Evolutionary conservation across 192 early-diverging fungal genomes (phyloP).

Genomic region (Dimargaris xerosporica): DNA sequence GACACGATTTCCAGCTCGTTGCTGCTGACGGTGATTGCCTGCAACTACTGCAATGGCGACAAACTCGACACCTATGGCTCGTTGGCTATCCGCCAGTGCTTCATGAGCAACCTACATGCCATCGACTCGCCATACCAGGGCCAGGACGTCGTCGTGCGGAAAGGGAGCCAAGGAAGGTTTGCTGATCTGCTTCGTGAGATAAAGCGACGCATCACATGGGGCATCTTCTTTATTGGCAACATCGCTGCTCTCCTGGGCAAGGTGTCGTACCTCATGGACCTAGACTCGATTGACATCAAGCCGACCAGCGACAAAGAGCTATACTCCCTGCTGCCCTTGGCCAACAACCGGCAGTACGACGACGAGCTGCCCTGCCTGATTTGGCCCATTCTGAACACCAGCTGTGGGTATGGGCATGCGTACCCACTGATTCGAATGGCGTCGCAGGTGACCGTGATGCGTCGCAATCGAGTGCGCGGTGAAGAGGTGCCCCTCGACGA

Average conservation of each 20-base stretch:
- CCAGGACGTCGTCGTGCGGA: not conserved
- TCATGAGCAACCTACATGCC: not conserved
- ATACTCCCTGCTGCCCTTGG: not conserved
- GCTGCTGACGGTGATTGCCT: not conserved
- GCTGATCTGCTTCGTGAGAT: not conserved
- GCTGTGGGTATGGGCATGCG: too few species aligned
- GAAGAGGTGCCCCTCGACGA: not conserved
- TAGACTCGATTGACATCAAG: not conserved
- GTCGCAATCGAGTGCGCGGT: too few species aligned
- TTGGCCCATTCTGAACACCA: too few species aligned
- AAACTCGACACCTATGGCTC: conserved; percentile 2
- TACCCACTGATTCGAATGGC: too few species aligned
- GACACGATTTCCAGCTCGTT: conserved; percentile 1
- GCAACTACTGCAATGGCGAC: conserved; percentile 2
- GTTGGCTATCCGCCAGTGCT: not conserved
- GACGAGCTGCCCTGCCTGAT: too few species aligned
- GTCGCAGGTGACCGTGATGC: not conserved
- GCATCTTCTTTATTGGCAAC: not conserved
- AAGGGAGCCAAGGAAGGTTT: too few species aligned
- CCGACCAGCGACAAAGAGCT: not conserved
- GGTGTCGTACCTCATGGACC: too few species aligned
- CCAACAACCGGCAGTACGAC: too few species aligned
- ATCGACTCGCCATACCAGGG: not conserved
- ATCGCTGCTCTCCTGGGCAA: conserved; percentile 2
- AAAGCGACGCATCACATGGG: not conserved